Evolutionary conservation across 129 eudicot genomes (phyloP).

Genomic region (Saposhnikovia divaricata): DNA sequence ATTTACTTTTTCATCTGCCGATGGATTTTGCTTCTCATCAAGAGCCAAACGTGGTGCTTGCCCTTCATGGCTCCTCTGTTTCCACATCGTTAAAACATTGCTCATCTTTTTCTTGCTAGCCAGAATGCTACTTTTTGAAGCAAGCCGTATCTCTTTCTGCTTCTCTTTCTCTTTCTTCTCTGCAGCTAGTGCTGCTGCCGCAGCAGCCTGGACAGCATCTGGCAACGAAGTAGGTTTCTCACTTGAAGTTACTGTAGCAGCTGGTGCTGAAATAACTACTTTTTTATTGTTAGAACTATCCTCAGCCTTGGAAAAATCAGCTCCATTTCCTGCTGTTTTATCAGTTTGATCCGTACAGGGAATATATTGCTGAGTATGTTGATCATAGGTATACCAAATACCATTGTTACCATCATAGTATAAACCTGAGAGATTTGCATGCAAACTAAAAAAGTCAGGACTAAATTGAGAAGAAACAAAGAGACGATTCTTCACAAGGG

Average conservation of each 20-base stretch:
- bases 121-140: slow-evolving; percentile 84
- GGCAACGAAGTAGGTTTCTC: slow-evolving; percentile 73
- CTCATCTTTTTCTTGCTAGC: slow-evolving; percentile 97
- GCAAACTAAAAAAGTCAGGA: neutral
- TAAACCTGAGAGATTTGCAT: slow-evolving; percentile 41
- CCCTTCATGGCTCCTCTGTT: slow-evolving; percentile 94
- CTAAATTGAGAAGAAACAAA: neutral
- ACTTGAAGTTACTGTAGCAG: slow-evolving; percentile 63
- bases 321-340: slow-evolving; percentile 45
- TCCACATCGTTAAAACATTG: slow-evolving; percentile 92
- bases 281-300: slow-evolving; percentile 51
- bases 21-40: slow-evolving; percentile 42
- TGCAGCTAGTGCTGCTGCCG: slow-evolving; percentile 90
- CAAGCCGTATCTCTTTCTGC: slow-evolving; percentile 13
- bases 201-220: slow-evolving; percentile 97
- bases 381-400: slow-evolving; percentile 79
- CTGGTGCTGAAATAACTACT: slow-evolving; percentile 94
- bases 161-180: slow-evolving; percentile 44
- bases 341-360: slow-evolving; percentile 71
- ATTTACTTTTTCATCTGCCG: slow-evolving; percentile 43
- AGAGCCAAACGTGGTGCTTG: slow-evolving; percentile 93
- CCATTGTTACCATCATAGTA: slow-evolving; percentile 98
- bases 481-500: neutral
- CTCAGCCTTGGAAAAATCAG: slow-evolving; percentile 38
- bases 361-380: slow-evolving; percentile 80